Evolutionary conservation across 805 yeast species (phyloP).

Genomic region (Danielia oregonensis): DNA sequence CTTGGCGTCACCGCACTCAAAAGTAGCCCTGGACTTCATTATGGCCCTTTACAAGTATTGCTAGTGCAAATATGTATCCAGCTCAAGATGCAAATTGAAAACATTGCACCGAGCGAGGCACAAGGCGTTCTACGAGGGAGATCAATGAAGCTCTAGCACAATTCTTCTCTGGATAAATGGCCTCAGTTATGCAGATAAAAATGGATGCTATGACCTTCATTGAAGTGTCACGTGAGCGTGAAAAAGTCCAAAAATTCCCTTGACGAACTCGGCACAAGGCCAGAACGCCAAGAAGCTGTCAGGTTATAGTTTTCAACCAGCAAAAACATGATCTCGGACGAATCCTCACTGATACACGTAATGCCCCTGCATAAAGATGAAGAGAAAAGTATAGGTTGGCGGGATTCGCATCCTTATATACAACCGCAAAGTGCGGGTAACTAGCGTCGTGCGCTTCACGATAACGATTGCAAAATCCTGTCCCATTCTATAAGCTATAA

Average conservation of each 20-base stretch:
- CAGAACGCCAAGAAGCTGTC: slow-evolving; percentile 65
- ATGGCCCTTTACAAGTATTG: slow-evolving; percentile 36
- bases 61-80: slow-evolving; percentile 26
- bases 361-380: slow-evolving; percentile 99
- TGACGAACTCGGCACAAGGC: slow-evolving; percentile 47
- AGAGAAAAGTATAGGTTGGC: slow-evolving; percentile 25
- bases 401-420: slow-evolving; percentile 8
- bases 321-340: slow-evolving; percentile 99
- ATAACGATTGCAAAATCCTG: background rate
- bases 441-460: background rate
- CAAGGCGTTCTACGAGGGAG: slow-evolving; percentile 32
- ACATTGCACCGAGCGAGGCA: slow-evolving; percentile 46
- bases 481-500: background rate
- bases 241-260: slow-evolving; percentile 74
- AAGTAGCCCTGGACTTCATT: slow-evolving; percentile 33
- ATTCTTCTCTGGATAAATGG: slow-evolving; percentile 16
- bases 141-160: background rate
- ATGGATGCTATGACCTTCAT: slow-evolving; percentile 24
- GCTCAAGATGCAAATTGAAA: slow-evolving; percentile 39
- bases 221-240: slow-evolving; percentile 23
- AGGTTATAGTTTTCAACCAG: slow-evolving; percentile 99
- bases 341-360: slow-evolving; percentile 99
- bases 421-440: slow-evolving; percentile 12
- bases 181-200: slow-evolving; percentile 24
- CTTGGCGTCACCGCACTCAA: slow-evolving; percentile 47